A percentile compares a stretch with the other conserved stretches of the same genome.
Evolutionary conservation across 176 grass and related monocot genomes (phyloP).

Genomic region (Oryza officinalis): DNA sequence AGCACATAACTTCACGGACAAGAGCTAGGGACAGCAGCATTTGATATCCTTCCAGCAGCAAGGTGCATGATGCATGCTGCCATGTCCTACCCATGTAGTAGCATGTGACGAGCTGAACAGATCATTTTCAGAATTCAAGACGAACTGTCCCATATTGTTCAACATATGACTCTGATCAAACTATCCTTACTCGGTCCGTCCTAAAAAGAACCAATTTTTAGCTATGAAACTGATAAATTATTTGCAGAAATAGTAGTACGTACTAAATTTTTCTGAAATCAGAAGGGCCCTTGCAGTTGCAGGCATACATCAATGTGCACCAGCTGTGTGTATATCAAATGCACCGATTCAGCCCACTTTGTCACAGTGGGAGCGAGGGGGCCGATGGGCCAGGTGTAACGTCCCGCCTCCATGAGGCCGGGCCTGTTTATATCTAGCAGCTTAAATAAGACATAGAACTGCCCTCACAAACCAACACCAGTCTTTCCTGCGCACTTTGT

Average conservation of each 20-base stretch:
- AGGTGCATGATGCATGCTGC: background rate
- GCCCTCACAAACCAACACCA: no score
- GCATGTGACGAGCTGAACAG: slow-evolving; percentile 12
- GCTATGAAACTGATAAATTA: no score
- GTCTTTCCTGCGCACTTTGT: no score
- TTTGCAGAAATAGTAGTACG: background rate
- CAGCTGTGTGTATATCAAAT: background rate
- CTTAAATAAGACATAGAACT: no score
- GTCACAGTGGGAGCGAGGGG: no score
- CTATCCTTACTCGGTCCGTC: no score
- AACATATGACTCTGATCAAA: background rate
- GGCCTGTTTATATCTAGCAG: no score
- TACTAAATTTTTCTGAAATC: background rate
- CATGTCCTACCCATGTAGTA: background rate
- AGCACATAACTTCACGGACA: background rate
- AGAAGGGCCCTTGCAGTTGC: background rate
- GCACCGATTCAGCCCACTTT: background rate
- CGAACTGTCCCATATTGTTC: background rate
- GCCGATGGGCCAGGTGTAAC: no score
- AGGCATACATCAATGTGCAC: background rate
- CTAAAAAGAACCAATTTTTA: no score
- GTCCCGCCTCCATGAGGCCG: no score
- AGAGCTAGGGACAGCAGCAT: background rate
- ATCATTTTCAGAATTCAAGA: background rate
- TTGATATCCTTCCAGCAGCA: no score